Base-by-base conservation (phyloP, 78 protist genomes). In the Monocercomonoides exilis region DNA sequence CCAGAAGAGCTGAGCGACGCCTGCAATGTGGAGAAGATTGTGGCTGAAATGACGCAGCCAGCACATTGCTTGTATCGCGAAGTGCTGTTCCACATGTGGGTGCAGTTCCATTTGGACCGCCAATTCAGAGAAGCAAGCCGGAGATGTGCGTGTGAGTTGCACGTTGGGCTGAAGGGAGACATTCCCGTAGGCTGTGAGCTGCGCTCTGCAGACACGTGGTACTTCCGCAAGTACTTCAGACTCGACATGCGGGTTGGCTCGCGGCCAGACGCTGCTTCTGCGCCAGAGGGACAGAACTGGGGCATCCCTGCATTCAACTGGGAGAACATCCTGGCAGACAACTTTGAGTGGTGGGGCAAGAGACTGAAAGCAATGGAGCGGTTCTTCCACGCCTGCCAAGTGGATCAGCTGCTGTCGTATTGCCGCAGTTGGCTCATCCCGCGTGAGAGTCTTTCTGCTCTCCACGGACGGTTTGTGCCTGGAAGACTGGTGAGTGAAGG, bases 351-450 rank as follows among this genome's bases (percentile, higher is more conserved):
- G 96, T 95, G 96, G 96, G 34, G 87, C 21, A 11, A 45, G 4
- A 63, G 97, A 35, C 84, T 95, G 34, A 85, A 86, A 43, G 91
- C 85, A 46, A 91, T 93, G 94, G 85, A 91, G 29, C 85, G 84
- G 11, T 94, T 91, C 86, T 95, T 95, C 94, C 93, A 93, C 42
- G 95, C 95, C 70, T 54, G 11, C 70, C 84, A 96, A 41, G 92
- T 95, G 46, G 97, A 95, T 85, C 96, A 95, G 81, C 90, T 95
- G 33, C 87, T 94, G 41, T 95, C 96, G 33, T 91, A 92, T 91
- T 95, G 94, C 92, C 89, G 96, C 43, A 93, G 94, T 85, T 95
- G 97, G 96, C 92, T 89, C 70, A 89, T 92, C 33, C 93, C 94
- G n/a, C n/a, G 85, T 6, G 80, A 81, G 34, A 46, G 81, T 63